A percentile compares a stretch with the other conserved stretches of the same genome.
Evolutionary conservation across 2,329 filamentous ascomycete genomes (phyloP).

Genomic region (Arthrobotrys conoides): DNA sequence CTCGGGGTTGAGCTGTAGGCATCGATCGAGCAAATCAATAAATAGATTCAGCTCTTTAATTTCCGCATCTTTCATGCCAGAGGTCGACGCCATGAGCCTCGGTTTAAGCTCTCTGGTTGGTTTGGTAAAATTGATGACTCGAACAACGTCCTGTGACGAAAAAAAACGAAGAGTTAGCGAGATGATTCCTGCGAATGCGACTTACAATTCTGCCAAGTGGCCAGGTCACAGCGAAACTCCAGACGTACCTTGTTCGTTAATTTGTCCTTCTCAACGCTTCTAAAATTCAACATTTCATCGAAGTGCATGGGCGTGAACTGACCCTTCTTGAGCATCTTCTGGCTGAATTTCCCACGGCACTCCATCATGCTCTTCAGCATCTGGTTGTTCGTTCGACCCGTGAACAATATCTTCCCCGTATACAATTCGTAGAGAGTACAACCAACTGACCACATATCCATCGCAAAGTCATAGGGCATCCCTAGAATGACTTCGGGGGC

Average conservation of each 20-base stretch:
- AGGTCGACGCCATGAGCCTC: constrained; percentile 80
- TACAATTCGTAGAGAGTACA: constrained; percentile 98
- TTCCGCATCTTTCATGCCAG: constrained; percentile 80
- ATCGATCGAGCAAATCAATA: constrained; percentile 88
- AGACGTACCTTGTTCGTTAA: constrained; percentile 81
- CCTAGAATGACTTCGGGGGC: constrained; percentile 95
- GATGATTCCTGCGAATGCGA: neutral
- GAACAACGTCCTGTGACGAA: constrained; percentile 74
- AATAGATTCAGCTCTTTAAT: constrained; percentile 85
- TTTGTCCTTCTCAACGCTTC: constrained; percentile 87
- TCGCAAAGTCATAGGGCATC: constrained; percentile 93
- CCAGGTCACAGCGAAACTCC: constrained; percentile 53
- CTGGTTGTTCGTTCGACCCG: constrained; percentile 95
- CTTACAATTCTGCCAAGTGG: constrained; percentile 14
- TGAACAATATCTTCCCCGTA: constrained; percentile 97
- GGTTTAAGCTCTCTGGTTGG: constrained; percentile 86
- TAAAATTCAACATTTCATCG: constrained; percentile 85
- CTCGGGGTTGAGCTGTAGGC: constrained; percentile 89
- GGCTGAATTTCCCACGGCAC: constrained; percentile 89
- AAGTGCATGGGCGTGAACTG: constrained; percentile 84
- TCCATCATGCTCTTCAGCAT: constrained; percentile 98
- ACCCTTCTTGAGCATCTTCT: constrained; percentile 88
- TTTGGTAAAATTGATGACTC: constrained; percentile 79
- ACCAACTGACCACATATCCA: constrained; percentile 98
- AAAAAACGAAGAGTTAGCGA: constrained; percentile 32